A percentile compares a stretch with the other conserved stretches of the same genome.
Evolutionary conservation across 2,329 filamentous ascomycete genomes (phyloP).

Genomic region (Phyllosticta paracitricarpa): DNA sequence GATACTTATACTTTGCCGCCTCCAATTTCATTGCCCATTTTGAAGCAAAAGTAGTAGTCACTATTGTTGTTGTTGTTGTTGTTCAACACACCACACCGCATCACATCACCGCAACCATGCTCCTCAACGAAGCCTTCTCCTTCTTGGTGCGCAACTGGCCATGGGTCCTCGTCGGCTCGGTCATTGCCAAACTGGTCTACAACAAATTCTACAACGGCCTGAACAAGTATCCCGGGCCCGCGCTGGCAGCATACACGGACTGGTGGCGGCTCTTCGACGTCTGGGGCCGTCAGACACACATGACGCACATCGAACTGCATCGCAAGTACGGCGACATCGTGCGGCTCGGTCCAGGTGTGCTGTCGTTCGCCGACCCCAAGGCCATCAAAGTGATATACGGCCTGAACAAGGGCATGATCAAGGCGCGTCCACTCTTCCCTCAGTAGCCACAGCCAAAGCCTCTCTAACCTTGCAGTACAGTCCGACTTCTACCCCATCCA

Average conservation of each 20-base stretch:
- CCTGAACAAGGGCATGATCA: conserved; percentile 69
- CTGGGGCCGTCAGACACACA: conserved; percentile 52
- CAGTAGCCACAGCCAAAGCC: not conserved
- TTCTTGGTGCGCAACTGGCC: conserved; percentile 34
- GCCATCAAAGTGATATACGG: conserved; percentile 71
- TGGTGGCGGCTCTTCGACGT: conserved; percentile 69
- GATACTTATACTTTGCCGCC: not conserved
- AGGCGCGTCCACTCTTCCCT: conserved; percentile 40
- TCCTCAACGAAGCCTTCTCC: conserved; percentile 26
- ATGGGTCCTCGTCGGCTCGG: conserved; percentile 22
- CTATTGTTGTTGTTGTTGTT: not conserved
- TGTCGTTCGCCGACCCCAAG: conserved; percentile 65
- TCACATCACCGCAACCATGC: conserved; percentile 17
- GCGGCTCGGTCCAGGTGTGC: conserved; percentile 60
- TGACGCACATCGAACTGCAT: conserved; percentile 59
- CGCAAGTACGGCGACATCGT: conserved; percentile 64
- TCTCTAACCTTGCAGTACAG: conserved; percentile 29
- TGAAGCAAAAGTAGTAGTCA: not conserved
- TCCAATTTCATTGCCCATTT: not conserved
- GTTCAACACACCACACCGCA: conserved; percentile 5
- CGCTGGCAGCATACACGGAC: conserved; percentile 58
- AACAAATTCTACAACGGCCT: conserved; percentile 47
- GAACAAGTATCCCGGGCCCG: conserved; percentile 62
- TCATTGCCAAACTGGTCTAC: conserved; percentile 27
- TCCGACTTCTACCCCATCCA: conserved; percentile 76